Base-by-base conservation (phyloP, 345 rosid genomes). In the Rubroshorea leprosula region DNA sequence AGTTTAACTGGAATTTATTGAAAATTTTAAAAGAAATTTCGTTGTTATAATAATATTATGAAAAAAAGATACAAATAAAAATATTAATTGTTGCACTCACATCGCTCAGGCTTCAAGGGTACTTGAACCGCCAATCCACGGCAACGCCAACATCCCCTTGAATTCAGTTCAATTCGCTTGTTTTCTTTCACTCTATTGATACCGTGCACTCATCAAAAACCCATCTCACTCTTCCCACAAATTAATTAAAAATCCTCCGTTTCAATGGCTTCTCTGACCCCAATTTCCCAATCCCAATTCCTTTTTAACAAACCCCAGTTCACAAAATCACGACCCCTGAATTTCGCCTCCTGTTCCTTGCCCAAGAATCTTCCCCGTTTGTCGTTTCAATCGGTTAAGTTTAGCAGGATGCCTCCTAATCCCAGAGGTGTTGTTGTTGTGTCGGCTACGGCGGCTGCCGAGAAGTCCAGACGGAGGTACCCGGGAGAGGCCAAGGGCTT, bases 401-500 rank as follows among this genome's bases (percentile, higher is more conserved):
- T 21, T 48, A 67, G 20, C 17, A 64, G 58, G 51, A 78, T 84
- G 84, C 61, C 84, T 20, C 54, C 48, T 76, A n/a, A n/a, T n/a
- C n/a, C n/a, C n/a, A 84, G 51, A 64, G 71, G 61, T 46, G 27
- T 25, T 5, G 51, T 56, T 20, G 82, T 83, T 20, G 82, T 84
- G 26, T 65, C 81, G 11, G 82, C 90, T 6, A 74, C 87, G 8
- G 74, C 89, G 45, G 78, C 85, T 0, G 93, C 89, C 0, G 96
- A 85, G 86, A 89, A 80, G 89, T 78, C 74, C 26, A 76, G 61
- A 48, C 81, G 72, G 75, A 75, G 96, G 48, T 86, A 84, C 54
- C 96, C 97, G 0, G 94, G 96, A 1, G 94, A 89, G 83, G 81
- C 93, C 0, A 89, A 93, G 60, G 99, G 97, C 31, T 89, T 93